Evolutionary conservation across 768 basidiomycete genomes (phyloP), one percentile per base, ranked within the genome.

Genomic region (Russula vinacea): DNA sequence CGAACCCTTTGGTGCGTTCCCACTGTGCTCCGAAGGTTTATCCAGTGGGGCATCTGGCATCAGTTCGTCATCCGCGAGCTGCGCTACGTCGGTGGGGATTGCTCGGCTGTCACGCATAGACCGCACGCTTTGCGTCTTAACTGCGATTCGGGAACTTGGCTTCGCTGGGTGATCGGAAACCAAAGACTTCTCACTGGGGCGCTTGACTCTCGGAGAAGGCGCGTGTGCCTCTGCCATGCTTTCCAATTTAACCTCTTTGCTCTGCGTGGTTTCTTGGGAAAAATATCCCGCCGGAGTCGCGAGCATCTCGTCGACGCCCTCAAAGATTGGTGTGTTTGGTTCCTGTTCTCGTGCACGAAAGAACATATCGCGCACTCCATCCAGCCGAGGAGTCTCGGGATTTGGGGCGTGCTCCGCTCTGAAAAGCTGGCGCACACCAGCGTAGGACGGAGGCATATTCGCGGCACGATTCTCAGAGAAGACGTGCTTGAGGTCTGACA

Each of bases 351-450:
- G 65, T 22, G 67, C 72, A 11, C 52, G 67, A 13, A 68, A 47
- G 61, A 73, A 77, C 70, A 78, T 69, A 47, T 70, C 72, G 35
- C 71, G 67, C 39, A 77, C 64, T 14, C 77, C 78, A 35, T 73
- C 71, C 69, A 77, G 68, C 54, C 65, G 65, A 58, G 79, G 77
- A 10, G 78, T 78, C 52, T 71, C 62, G 10, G 63, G 60, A 54
- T 65, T 47, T 26, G 17, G 54, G 58, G 64, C n/a, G 39, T 33
- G 45, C 52, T 59, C 66, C 7, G 56, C 42, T 10, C 57, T 68
- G 73, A 77, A 77, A 65, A 78, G 68, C 22, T 73, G 66, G 32
- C 75, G 74, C 52, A 78, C 69, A 29, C 74, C 73, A 24, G 64
- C 66, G 54, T 74, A 68, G 35, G 69, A 67, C 35, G 73, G 74